These are phyloP conservation scores for Cryptococcus sp. DNA, from an alignment of 1,284 basidiomycete genomes.

Conservation along the genomic window DNA sequence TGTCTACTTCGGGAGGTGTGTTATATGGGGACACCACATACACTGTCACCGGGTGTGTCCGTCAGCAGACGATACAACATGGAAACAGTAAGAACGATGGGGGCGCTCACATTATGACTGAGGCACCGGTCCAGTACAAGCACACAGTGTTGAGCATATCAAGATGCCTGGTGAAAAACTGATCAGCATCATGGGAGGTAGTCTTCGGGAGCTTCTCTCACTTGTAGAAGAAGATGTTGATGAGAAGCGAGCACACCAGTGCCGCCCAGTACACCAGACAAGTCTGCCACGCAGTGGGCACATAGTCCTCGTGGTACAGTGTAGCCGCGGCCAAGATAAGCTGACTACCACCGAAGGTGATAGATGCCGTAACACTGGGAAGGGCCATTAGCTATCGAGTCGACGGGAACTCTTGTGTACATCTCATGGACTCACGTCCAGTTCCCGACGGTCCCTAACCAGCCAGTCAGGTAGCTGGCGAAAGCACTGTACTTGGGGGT, in stretches of 20 bases:
- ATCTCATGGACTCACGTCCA: constrained; percentile 44
- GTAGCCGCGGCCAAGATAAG: constrained; percentile 53
- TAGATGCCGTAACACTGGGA: constrained; percentile 50
- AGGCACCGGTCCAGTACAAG: constrained; percentile 51
- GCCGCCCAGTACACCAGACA: constrained; percentile 52
- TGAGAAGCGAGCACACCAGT: constrained; percentile 44
- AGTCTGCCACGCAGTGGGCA: constrained; percentile 50
- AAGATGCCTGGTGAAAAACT: constrained; percentile 29
- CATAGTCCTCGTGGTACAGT: constrained; percentile 49
- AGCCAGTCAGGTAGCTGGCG: constrained; percentile 52
- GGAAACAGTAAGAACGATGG: no score
- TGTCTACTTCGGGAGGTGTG: no score
- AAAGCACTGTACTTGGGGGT: constrained; percentile 50
- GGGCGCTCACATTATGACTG: constrained; percentile 46
- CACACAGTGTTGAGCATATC: constrained; percentile 49
- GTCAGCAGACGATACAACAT: neutral
- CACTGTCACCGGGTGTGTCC: neutral
- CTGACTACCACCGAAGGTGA: constrained; percentile 54
- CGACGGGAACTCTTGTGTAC: neutral
- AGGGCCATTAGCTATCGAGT: neutral
- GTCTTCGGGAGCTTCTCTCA: constrained; percentile 17
- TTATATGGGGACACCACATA: constrained; percentile 2
- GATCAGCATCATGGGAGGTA: neutral
- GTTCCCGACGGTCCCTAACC: constrained; percentile 53
- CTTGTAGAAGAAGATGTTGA: constrained; percentile 49